Conservation (phyloP, 495 filamentous ascomycete genomes). For the Penicillium argentinense region DNA sequence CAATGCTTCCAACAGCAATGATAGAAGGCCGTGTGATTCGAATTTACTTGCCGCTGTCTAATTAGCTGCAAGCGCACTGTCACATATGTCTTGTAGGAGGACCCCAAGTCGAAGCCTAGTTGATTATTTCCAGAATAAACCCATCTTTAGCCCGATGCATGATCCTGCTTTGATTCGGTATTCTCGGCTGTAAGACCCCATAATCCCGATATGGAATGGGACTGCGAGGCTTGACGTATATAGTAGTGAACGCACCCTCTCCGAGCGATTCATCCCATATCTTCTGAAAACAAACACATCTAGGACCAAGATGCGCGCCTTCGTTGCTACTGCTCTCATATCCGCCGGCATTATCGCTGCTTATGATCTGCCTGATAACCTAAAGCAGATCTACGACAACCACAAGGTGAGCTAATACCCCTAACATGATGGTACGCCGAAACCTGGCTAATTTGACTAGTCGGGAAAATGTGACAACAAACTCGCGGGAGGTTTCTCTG, state of each 20-base stretch:
- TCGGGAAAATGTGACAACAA: slow-evolving; percentile 21
- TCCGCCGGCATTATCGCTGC: slow-evolving; percentile 7
- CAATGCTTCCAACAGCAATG: too few species aligned
- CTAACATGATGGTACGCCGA: not conserved
- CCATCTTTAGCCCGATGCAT: too few species aligned
- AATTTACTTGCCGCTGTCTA: too few species aligned
- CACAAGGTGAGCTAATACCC: slow-evolving; percentile 17
- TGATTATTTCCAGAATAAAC: too few species aligned
- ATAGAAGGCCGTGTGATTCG: too few species aligned
- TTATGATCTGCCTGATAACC: slow-evolving; percentile 30
- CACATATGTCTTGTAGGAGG: too few species aligned
- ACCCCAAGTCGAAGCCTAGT: too few species aligned
- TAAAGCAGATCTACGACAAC: slow-evolving; percentile 28
- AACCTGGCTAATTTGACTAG: slow-evolving; percentile 7
- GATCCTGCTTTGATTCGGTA: not conserved
- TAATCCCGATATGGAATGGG: not conserved
- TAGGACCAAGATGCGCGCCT: slow-evolving; percentile 2
- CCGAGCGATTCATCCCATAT: not conserved
- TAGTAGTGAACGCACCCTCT: not conserved
- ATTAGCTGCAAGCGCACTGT: too few species aligned
- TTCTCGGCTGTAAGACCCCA: not conserved
- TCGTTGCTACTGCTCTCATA: not conserved
- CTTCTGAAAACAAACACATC: not conserved
- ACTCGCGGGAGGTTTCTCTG: slow-evolving; percentile 26
- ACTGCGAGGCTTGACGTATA: not conserved